Evolutionary conservation across 2,329 filamentous ascomycete genomes (phyloP), one percentile per base, ranked within the genome.

Genomic region (Beauveria asiatica): DNA sequence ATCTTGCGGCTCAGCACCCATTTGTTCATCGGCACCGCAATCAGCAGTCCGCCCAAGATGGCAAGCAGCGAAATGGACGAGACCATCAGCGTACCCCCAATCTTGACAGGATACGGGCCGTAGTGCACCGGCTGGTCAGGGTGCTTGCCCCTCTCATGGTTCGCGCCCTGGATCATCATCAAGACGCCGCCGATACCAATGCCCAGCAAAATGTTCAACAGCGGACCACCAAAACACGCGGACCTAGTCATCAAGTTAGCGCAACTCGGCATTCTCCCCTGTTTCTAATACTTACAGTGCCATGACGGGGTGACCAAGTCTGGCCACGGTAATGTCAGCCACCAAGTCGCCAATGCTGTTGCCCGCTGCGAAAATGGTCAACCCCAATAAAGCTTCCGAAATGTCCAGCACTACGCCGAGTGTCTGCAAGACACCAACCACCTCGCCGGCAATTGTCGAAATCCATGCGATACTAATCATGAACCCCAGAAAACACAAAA

Each of bases 201-300:
- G 0, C 94, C 94, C 4, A 99, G 83, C 0, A 99, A 77, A 64
- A 99, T 99, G 68, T 99, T 99, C 45, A 99, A 83, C 91, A 99
- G 93, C 0, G 94, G 94, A 0, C 94, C 95, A n/a, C 94, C 94
- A 71, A 99, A 97, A 71, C 94, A 99, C 5, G 94, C 94, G 39
- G 90, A 92, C 45, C 82, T 84, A 63, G 62, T 44, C 2, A 25
- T 54, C 11, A 16, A 16, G 21, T 59, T 41, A 59, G 57, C 48
- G 5, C 8, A 10, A 3, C 4, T 49, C 30, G 5, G 3, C 11
- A 10, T 30, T 19, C n/a, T 10, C 4, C 11, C 16, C 3, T 46
- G 5, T 13, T 25, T 7, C 45, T 51, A 13, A 13, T 23, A 81
- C 81, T 74, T 73, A 84, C 79, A 88, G 69, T 44, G 94, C 94